A percentile compares a stretch with the other conserved stretches of the same genome.
These are phyloP conservation scores for Fagopyrum homotropicum DNA, from an alignment of 148 eudicot genomes.

Conservation along the genomic window DNA sequence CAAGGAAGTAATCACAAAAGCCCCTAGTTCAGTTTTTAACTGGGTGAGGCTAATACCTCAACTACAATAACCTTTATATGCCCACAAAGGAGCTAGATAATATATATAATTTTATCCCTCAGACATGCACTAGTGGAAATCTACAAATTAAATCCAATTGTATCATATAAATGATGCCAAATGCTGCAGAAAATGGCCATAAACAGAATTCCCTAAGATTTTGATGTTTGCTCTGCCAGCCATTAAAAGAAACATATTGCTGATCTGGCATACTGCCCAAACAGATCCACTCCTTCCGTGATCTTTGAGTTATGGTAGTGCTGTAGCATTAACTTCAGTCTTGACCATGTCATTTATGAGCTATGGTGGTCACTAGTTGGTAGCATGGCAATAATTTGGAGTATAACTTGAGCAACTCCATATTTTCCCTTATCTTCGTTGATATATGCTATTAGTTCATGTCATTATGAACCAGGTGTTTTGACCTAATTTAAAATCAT, in stretches of 20 bases:
- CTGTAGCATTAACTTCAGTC: background rate
- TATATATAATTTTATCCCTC: background rate
- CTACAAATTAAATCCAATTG: background rate
- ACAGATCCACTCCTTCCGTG: background rate
- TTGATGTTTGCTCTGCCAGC: background rate
- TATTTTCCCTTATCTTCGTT: background rate
- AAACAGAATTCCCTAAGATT: background rate
- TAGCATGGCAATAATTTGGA: background rate
- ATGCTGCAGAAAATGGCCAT: background rate
- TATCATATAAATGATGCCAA: background rate
- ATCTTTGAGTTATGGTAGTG: slow-evolving; percentile 2
- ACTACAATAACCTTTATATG: background rate
- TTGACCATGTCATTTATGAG: background rate
- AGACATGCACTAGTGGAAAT: background rate
- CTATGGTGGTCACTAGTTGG: background rate
- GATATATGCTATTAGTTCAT: background rate
- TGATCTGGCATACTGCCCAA: background rate
- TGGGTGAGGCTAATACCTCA: background rate
- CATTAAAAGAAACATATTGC: background rate
- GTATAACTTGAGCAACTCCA: background rate
- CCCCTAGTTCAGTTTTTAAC: slow-evolving; percentile 2
- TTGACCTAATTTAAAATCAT: background rate
- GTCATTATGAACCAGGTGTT: background rate
- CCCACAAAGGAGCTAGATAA: background rate
- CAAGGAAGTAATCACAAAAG: background rate